phyloP scores from a whole-genome alignment of 2,329 filamentous ascomycete species.

The Aureobasidium leucospermi region DNA sequence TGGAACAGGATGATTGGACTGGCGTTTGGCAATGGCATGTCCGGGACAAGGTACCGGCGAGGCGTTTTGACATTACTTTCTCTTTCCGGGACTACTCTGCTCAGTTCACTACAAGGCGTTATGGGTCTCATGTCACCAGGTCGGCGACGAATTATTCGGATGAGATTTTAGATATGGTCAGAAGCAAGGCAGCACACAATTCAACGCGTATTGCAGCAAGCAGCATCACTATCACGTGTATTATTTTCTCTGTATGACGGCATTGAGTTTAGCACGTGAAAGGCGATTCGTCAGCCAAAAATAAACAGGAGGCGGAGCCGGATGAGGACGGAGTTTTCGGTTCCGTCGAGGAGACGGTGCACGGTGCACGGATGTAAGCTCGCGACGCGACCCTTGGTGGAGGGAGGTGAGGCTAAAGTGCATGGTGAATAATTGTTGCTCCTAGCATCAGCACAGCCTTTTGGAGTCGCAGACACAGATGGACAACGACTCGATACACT shows the following conservation, averaged over 20 bases:
- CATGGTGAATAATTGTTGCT: not conserved
- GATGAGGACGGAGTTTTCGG: not conserved
- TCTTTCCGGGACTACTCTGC: not conserved
- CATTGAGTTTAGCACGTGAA: not conserved
- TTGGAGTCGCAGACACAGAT: slow-evolving; percentile 40
- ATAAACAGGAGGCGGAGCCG: slow-evolving; percentile 4
- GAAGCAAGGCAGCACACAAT: not conserved
- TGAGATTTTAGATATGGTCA: not conserved
- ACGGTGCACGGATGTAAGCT: slow-evolving; percentile 1
- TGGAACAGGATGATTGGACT: not conserved
- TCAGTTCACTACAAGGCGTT: not conserved
- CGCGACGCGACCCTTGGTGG: not conserved
- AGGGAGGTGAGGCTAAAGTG: not conserved
- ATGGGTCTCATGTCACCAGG: not conserved
- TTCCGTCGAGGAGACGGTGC: not conserved
- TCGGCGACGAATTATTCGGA: not conserved
- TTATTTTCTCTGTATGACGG: too few relatives aligned
- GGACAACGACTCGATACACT: slow-evolving; percentile 37
- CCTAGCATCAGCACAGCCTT: not conserved
- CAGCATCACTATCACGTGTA: too few relatives aligned
- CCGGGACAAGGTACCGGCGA: not conserved
- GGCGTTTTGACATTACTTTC: not conserved
- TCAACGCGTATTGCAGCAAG: not conserved
- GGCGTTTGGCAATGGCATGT: not conserved
- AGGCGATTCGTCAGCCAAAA: not conserved